These are phyloP conservation scores for Moricandia arvensis DNA, from an alignment of 345 rosid species.

Conservation along the genomic window DNA sequence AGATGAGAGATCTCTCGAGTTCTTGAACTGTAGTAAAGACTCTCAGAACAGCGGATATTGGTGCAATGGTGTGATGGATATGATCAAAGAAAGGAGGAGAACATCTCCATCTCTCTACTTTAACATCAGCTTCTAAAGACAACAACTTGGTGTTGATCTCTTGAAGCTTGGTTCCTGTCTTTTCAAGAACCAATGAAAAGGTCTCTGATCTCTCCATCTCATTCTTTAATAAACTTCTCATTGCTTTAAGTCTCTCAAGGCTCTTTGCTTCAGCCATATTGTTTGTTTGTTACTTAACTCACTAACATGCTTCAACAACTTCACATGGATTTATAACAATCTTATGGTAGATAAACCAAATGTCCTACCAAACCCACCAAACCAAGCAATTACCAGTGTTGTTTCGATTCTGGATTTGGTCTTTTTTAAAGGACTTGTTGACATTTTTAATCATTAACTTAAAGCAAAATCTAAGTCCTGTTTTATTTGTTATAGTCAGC, in stretches of 20 bases:
- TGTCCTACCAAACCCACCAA: conserved; percentile 37
- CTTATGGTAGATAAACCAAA: conserved; percentile 29
- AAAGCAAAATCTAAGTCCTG: conserved; percentile 31
- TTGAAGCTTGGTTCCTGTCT: conserved; percentile 45
- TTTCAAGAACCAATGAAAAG: conserved; percentile 41
- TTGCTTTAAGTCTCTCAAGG: conserved; percentile 44
- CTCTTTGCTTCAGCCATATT: conserved; percentile 39
- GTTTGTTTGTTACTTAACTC: conserved; percentile 18
- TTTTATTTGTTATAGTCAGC: conserved; percentile 31
- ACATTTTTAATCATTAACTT: conserved; percentile 29
- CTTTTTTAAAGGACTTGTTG: conserved; percentile 4
- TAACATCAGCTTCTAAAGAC: conserved; percentile 45
- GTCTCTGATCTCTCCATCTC: conserved; percentile 62
- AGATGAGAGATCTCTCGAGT: conserved; percentile 49
- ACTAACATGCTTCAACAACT: conserved; percentile 15
- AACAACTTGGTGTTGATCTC: conserved; percentile 39
- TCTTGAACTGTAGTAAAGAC: conserved; percentile 47
- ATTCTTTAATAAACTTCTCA: conserved; percentile 48
- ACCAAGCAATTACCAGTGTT: conserved; percentile 16
- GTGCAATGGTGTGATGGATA: conserved; percentile 52
- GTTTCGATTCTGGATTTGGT: conserved; percentile 8
- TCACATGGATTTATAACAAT: conserved; percentile 5
- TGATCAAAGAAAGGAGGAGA: conserved; percentile 49
- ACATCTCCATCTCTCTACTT: conserved; percentile 42
- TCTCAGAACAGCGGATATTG: conserved; percentile 56